Evolutionary conservation across 2,329 filamentous ascomycete species (phyloP).

Genomic region (Diaporthe vexans): DNA sequence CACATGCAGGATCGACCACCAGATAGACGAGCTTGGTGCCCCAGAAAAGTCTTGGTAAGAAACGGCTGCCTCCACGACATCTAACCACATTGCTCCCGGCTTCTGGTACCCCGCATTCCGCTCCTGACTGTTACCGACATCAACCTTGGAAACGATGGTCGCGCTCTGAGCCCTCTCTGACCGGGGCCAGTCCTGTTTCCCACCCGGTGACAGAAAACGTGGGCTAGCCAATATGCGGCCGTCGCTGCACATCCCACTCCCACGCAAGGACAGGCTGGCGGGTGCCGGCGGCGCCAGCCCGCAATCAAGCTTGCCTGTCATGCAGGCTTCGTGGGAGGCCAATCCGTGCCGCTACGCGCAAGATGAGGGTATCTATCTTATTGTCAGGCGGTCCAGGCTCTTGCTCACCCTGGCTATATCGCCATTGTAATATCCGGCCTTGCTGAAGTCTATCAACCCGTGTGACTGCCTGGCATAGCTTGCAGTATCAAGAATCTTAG

Average conservation of each 20-base stretch:
- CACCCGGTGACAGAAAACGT: conserved; percentile 24
- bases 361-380: conserved; percentile 27
- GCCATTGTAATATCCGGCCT: conserved; percentile 25
- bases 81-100: conserved; percentile 25
- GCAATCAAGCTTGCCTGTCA: conserved; percentile 29
- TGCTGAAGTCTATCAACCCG: conserved; percentile 22
- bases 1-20: conserved; percentile 21
- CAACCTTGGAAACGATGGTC: conserved; percentile 10
- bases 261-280: conserved; percentile 15
- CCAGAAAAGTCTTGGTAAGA: conserved; percentile 13
- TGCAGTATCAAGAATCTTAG: not conserved
- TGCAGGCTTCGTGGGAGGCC: conserved; percentile 8
- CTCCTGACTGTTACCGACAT: not conserved
- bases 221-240: conserved; percentile 23
- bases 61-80: conserved; percentile 32
- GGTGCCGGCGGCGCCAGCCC: conserved; percentile 7
- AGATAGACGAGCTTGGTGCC: conserved; percentile 16
- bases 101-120: conserved; percentile 32
- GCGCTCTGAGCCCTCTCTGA: conserved; percentile 1
- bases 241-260: not conserved
- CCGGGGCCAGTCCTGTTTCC: conserved; percentile 11
- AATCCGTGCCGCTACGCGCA: not conserved
- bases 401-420: conserved; percentile 19
- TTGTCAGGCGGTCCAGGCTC: not conserved
- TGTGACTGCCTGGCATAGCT: not conserved